Evolutionary conservation across 805 yeast species (phyloP), one percentile per base, ranked within the genome.

Genomic region (Yueomyces sp.): DNA sequence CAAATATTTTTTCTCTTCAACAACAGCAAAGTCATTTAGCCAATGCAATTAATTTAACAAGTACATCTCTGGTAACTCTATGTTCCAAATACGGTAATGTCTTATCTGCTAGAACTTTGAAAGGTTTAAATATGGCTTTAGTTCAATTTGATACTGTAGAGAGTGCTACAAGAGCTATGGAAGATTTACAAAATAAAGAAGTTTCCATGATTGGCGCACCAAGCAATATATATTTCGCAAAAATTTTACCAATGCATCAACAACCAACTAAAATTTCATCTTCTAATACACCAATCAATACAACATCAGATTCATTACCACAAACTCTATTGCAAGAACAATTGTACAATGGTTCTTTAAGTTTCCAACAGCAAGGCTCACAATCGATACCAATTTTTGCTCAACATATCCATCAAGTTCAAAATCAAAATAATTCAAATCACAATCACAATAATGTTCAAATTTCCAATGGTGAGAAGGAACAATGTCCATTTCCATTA

Each of bases 201-300:
- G 69, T 90, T 37, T 62, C 66, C 1, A 74, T 79, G 47, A 85
- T 90, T 2, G 95, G 94, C 3, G 70, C 75, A 28, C 76, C 81
- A 19, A 76, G 92, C 57, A 67, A 76, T 37, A 85, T 86, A 36
- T 85, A 88, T 0, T 92, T 86, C 69, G 96, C 96, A 3, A 84
- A 81, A 54, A 74, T 86, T 32, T 53, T 61, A 52, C 73, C 64
- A 36, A 57, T 52, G 58, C 62, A 59, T 47, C 49, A 52, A 45
- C 63, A 56, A 47, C 41, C 40, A 40, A 36, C 39, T 36, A 44
- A 41, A 42, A 47, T 38, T 6, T 34, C 40, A 26, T 45, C 38
- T 7, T 37, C 39, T 19, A 40, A 36, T 39, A 37, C n/a, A 26
- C 41, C 42, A 29, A 26, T 26, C n/a, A 29, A 36, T 12, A 38